Conservation (phyloP, 2,329 filamentous ascomycete genomes). For the Knufia fluminis region DNA sequence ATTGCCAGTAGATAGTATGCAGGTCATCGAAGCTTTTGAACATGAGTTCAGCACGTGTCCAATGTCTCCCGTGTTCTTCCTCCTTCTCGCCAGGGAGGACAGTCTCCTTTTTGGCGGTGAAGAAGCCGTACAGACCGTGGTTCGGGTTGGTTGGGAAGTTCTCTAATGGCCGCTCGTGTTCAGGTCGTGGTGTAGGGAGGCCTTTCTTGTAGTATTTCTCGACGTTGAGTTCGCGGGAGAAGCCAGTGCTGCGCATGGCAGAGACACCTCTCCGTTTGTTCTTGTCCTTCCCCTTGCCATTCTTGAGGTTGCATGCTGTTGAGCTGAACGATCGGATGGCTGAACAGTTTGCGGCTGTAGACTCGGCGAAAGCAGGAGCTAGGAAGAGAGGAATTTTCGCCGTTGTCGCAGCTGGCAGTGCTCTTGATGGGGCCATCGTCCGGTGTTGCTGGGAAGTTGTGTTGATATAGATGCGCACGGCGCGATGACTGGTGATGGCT, state of each 20-base stretch:
- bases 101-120: slow-evolving; percentile 60
- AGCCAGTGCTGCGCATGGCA: slow-evolving; percentile 66
- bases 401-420: not conserved
- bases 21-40: slow-evolving; percentile 90
- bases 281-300: slow-evolving; percentile 52
- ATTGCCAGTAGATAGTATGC: slow-evolving; percentile 89
- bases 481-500: not conserved
- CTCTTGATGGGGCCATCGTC: not conserved
- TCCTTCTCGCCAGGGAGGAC: slow-evolving; percentile 65
- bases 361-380: slow-evolving; percentile 28
- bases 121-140: slow-evolving; percentile 91
- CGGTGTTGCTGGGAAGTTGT: not conserved
- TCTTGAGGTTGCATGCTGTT: slow-evolving; percentile 36
- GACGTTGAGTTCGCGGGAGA: slow-evolving; percentile 64
- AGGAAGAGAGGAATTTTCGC: slow-evolving; percentile 31
- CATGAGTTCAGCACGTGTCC: slow-evolving; percentile 77
- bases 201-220: slow-evolving; percentile 42
- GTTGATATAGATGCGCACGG: not conserved
- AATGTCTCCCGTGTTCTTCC: slow-evolving; percentile 64
- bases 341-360: slow-evolving; percentile 10
- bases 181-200: slow-evolving; percentile 60
- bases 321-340: slow-evolving; percentile 18
- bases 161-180: slow-evolving; percentile 40
- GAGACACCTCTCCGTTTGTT: slow-evolving; percentile 76
- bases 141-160: slow-evolving; percentile 49